phyloP scores from a whole-genome alignment of 108 stramenopile species.

The Licmophora abbreviata region DNA sequence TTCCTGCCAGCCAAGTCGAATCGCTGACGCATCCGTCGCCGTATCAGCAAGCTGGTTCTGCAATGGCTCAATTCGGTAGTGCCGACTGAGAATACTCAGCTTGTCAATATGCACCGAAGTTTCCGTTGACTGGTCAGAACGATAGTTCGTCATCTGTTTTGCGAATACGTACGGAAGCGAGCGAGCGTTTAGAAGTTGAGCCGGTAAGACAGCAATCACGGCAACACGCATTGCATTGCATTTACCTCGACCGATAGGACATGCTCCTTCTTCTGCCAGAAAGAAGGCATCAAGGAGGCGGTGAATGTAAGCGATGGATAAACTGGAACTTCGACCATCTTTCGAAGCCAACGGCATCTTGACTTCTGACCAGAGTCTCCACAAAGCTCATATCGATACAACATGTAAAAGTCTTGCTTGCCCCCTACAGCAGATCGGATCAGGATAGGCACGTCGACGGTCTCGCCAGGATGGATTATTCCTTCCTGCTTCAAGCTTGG shows the following conservation, averaged over 20 bases:
- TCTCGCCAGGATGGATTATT: slow-evolving; percentile 56
- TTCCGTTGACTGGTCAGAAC: slow-evolving; percentile 60
- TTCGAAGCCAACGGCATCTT: slow-evolving; percentile 51
- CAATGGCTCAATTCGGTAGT: slow-evolving; percentile 46
- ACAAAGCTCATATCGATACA: slow-evolving; percentile 63
- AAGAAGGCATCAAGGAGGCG: slow-evolving; percentile 54
- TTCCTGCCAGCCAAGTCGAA: slow-evolving; percentile 74
- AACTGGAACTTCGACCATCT: slow-evolving; percentile 63
- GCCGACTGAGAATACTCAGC: slow-evolving; percentile 57
- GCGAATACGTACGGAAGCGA: neutral
- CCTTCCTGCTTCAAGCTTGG: slow-evolving; percentile 10
- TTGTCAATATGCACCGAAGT: slow-evolving; percentile 50
- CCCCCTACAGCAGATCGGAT: slow-evolving; percentile 63
- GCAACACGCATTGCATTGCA: neutral
- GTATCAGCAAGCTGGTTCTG: slow-evolving; percentile 41
- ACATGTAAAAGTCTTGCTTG: slow-evolving; percentile 71
- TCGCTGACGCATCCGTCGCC: slow-evolving; percentile 15
- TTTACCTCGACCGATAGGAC: slow-evolving; percentile 71
- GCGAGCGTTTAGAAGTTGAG: too few relatives aligned
- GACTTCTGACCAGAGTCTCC: neutral
- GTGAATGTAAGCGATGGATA: slow-evolving; percentile 67
- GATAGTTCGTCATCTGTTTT: slow-evolving; percentile 54
- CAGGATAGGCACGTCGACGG: slow-evolving; percentile 62
- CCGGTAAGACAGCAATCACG: neutral
- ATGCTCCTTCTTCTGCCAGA: slow-evolving; percentile 42